Evolutionary conservation across 2,329 filamentous ascomycete species (phyloP), one percentile per base, ranked within the genome.

Genomic region (Cadophora sp.): DNA sequence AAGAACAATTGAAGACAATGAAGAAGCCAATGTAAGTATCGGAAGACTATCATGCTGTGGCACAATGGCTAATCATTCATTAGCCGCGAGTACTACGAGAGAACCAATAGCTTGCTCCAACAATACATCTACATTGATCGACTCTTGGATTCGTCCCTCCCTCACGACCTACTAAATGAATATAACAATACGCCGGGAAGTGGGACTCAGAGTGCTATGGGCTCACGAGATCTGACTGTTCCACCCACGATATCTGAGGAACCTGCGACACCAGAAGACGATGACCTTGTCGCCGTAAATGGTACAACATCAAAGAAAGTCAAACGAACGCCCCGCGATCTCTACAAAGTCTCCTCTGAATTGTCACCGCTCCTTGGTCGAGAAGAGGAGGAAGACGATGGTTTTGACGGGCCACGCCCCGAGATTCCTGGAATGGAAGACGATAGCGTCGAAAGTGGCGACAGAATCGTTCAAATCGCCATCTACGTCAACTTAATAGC

Each of bases 71-170:
- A 27, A 74, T 56, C 24, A 43, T 13, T 7, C n/a, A 13, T 64
- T 51, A 90, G 88, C 68, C 91, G 94, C 56, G 77, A 90, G 75
- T 97, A 97, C 81, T 97, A 98, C 76, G 90, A 96, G 82, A 88
- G 92, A 51, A 95, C 90, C 76, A 98, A 98, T 80, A 89, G 90
- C 72, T 83, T 97, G 51, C 89, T 98, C 67, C 92, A 96, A 78
- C 91, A 97, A 77, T 98, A 97, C 78, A 84, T 96, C 70, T 97
- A 96, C 78, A 97, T 97, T 73, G 95, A 97, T 80, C 88, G 91
- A 62, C 83, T 98, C 65, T 85, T 98, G 68, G 94, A 97, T 80
- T 97, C 93, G 9, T 94, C 93, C 36, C 87, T 97, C n/a, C 94
- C 94, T 1, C 94, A 97, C 76, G 90, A 95, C 74, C 83, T 98